phyloP scores from a whole-genome alignment of 768 basidiomycete species.

The Russula ochroleuca region DNA sequence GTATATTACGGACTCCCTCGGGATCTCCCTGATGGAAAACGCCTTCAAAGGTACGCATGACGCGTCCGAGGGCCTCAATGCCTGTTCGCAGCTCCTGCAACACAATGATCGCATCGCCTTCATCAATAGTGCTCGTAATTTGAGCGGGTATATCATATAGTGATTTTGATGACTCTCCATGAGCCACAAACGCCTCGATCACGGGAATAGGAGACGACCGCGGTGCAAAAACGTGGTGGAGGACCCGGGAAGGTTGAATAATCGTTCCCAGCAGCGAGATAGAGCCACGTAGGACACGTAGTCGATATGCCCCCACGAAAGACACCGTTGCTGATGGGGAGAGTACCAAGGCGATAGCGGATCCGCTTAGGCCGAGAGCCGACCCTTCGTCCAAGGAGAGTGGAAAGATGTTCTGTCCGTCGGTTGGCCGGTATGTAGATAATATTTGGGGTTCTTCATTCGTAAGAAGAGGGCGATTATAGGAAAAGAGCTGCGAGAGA shows the following conservation, averaged over 20 bases:
- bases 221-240: constrained; percentile 67
- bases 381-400: constrained; percentile 41
- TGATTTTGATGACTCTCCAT: constrained; percentile 20
- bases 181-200: constrained; percentile 35
- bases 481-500: constrained; percentile 18
- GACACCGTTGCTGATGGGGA: constrained; percentile 50
- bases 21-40: constrained; percentile 54
- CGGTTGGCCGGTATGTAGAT: constrained; percentile 49
- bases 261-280: constrained; percentile 55
- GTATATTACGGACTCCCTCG: constrained; percentile 40
- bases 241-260: constrained; percentile 39
- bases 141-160: constrained; percentile 23
- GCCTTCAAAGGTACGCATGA: constrained; percentile 59
- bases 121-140: constrained; percentile 18
- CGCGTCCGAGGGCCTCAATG: constrained; percentile 59
- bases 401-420: constrained; percentile 44
- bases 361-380: constrained; percentile 32
- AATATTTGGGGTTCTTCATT: constrained; percentile 31
- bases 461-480: neutral
- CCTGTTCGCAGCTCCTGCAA: constrained; percentile 56
- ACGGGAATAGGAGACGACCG: constrained; percentile 72
- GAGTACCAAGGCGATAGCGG: constrained; percentile 44
- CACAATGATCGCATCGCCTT: constrained; percentile 43
- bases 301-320: constrained; percentile 60
- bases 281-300: constrained; percentile 61